phyloP scores from a whole-genome alignment of 768 basidiomycete species.

The Punctularia strigosozonata region DNA sequence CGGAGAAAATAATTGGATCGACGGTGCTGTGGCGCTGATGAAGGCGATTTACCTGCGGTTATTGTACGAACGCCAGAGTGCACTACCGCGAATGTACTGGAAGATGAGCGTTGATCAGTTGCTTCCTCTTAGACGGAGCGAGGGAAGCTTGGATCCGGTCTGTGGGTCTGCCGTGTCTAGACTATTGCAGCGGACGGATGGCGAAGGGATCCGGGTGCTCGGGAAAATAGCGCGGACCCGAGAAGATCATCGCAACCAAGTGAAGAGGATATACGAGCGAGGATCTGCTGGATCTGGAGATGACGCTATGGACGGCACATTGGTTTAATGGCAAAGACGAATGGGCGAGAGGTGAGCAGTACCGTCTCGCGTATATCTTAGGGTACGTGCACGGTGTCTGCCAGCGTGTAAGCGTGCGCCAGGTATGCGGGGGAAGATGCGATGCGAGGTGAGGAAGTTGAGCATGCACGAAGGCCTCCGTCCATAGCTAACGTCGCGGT shows the following conservation, averaged over 20 bases:
- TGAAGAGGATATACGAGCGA: slow-evolving; percentile 10
- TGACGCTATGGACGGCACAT: slow-evolving; percentile 19
- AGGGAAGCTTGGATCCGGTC: slow-evolving; percentile 19
- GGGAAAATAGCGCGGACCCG: slow-evolving; percentile 13
- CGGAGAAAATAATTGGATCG: slow-evolving; percentile 14
- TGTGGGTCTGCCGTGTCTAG: slow-evolving; percentile 17
- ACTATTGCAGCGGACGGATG: slow-evolving; percentile 12
- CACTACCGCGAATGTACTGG: slow-evolving; percentile 16
- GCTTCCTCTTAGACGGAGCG: slow-evolving; percentile 13
- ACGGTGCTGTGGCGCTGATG: slow-evolving; percentile 15
- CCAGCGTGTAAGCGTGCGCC: too few relatives aligned
- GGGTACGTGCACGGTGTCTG: too few relatives aligned
- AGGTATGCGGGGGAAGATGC: too few relatives aligned
- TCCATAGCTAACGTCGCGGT: too few relatives aligned
- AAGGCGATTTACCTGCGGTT: slow-evolving; percentile 18
- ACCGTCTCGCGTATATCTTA: too few relatives aligned
- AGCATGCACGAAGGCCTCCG: too few relatives aligned
- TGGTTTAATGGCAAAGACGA: slow-evolving; percentile 13
- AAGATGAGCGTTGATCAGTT: slow-evolving; percentile 18
- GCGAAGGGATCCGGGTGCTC: slow-evolving; percentile 7
- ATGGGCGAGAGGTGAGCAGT: slow-evolving; percentile 14
- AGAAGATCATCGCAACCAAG: slow-evolving; percentile 15
- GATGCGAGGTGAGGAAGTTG: too few relatives aligned
- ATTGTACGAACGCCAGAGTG: slow-evolving; percentile 9
- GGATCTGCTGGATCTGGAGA: slow-evolving; percentile 19